Conservation (phyloP, 768 basidiomycete genomes). For the Mycena olivaceomarginata region DNA sequence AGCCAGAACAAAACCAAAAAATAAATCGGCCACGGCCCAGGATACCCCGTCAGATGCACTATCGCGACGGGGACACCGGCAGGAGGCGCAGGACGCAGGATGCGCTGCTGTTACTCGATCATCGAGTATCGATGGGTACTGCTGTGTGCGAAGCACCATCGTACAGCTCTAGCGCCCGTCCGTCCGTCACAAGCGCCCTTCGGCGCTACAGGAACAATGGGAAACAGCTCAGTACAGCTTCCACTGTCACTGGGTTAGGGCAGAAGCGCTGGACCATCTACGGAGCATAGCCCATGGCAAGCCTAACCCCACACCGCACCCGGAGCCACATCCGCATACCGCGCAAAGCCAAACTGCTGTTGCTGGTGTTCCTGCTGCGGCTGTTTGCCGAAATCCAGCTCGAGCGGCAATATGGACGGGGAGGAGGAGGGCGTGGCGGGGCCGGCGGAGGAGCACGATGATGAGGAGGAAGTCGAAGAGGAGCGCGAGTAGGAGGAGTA, state of each 20-base stretch:
- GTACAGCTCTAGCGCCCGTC: no score
- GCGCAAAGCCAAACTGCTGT: slow-evolving; percentile 29
- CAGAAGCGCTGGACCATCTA: no score
- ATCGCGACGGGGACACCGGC: slow-evolving; percentile 37
- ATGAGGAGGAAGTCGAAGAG: no score
- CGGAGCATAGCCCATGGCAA: neutral
- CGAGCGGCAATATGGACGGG: slow-evolving; percentile 11
- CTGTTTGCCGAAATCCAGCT: slow-evolving; percentile 27
- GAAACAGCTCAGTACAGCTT: no score
- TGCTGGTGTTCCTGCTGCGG: neutral
- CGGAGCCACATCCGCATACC: slow-evolving; percentile 7
- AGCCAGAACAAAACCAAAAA: no score
- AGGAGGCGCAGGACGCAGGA: slow-evolving; percentile 24
- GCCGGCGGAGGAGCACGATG: slow-evolving; percentile 29
- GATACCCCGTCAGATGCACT: slow-evolving; percentile 41
- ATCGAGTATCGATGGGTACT: neutral
- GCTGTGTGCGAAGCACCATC: no score
- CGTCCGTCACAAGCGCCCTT: no score
- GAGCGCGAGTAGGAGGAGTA: no score
- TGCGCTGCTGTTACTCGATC: slow-evolving; percentile 20
- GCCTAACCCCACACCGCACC: neutral
- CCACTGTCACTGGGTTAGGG: no score
- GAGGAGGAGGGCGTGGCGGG: slow-evolving; percentile 38
- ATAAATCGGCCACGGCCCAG: no score
- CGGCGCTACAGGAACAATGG: no score